Conservation (phyloP, 768 basidiomycete genomes). For the Stropharia rugosoannulata region DNA sequence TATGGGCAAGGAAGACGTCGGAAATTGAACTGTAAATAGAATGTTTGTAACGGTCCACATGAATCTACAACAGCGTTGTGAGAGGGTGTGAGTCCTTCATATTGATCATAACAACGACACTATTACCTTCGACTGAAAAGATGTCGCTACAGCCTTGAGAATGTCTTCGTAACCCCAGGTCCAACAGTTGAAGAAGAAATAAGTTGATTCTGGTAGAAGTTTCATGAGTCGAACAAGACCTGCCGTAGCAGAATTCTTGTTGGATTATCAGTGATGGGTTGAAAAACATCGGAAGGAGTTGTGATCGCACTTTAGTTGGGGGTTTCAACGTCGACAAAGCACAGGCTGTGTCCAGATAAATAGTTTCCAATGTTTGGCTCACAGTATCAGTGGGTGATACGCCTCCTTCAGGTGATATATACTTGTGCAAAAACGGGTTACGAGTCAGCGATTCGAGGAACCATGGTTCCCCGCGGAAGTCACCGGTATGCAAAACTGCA, state of each 20-base stretch:
- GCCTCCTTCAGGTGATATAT: slow-evolving; percentile 38
- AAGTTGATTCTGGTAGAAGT: slow-evolving; percentile 58
- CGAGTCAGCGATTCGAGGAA: slow-evolving; percentile 66
- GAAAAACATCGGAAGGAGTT: not conserved
- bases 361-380: slow-evolving; percentile 59
- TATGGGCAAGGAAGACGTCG: slow-evolving; percentile 59
- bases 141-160: slow-evolving; percentile 68
- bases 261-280: not conserved
- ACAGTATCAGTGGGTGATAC: slow-evolving; percentile 11
- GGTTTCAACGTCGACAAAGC: slow-evolving; percentile 51
- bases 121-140: slow-evolving; percentile 63
- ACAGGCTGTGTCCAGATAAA: slow-evolving; percentile 82
- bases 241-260: slow-evolving; percentile 61
- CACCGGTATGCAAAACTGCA: slow-evolving; percentile 88
- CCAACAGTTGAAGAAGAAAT: slow-evolving; percentile 93
- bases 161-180: slow-evolving; percentile 97
- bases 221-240: slow-evolving; percentile 72
- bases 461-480: slow-evolving; percentile 86
- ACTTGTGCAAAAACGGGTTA: slow-evolving; percentile 74
- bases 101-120: not conserved
- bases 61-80: slow-evolving; percentile 51
- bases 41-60: slow-evolving; percentile 88
- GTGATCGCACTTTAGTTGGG: slow-evolving; percentile 54
- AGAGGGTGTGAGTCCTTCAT: not conserved
- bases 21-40: slow-evolving; percentile 55